Base-by-base conservation (phyloP, 352 stramenopile species). In the Phytophthora pisi region DNA sequence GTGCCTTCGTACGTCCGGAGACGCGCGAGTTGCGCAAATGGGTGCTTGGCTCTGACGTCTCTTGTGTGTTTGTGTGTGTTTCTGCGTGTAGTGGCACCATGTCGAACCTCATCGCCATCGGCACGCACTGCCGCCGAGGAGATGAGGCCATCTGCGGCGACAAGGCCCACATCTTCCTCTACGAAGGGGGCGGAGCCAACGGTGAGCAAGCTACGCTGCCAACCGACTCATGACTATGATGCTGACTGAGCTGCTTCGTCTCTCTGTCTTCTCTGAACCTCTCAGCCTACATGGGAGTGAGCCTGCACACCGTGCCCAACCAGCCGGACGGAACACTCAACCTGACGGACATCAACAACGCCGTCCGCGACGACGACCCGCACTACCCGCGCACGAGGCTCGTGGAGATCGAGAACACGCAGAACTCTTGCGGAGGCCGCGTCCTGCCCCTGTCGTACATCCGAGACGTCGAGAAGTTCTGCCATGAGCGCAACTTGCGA, bases 401-500 rank as follows among this genome's bases (percentile, higher is more conserved):
- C 24, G 87, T 99, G 7, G 88, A 81, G 72, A 77, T 99, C 16
- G 98, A 99, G 75, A 99, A 99, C 81, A 99, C 97, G 46, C 98
- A 99, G 63, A 99, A 99, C 77, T 94, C 93, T 54, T 95, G 96
- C 36, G 97, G 97, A 26, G 97, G 97, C 4, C 82, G 93, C 11
- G 84, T 97, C 23, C 80, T 99, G 28, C 79, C 94, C 13, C 58
- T 86, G 6, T 53, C 71, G 5, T 98, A 98, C 73, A 81, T 99
- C 54, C 74, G 85, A 49, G 49, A 81, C 8, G 78, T 97, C 10
- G 83, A 84, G 46, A 66, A 67, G 20, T 83, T 98, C 46, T 92
- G 90, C 52, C 65, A 84, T 20, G 72, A 93, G 36, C 79, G 80
- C 59, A 69, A 83, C 10, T 80, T 99, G 7, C 89, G 93, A 61